Conservation (phyloP, 495 filamentous ascomycete genomes). For the Friedmanniomyces endolithicus region DNA sequence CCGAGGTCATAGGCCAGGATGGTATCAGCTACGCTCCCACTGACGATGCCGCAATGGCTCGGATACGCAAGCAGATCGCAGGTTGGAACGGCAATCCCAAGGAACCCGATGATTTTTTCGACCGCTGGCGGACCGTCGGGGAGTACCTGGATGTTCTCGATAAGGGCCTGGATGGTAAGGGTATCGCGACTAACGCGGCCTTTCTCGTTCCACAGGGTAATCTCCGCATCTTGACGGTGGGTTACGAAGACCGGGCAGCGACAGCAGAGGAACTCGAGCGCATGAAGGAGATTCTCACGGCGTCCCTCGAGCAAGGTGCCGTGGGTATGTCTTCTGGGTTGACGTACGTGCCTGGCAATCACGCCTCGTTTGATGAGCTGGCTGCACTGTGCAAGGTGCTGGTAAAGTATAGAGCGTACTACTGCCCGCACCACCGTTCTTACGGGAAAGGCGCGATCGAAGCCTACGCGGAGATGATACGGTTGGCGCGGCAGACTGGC, state of each 20-base stretch:
- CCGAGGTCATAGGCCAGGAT: conserved; percentile 14
- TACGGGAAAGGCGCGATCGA: conserved; percentile 13
- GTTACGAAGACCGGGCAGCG: conserved; percentile 3
- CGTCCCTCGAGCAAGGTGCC: conserved; percentile 9
- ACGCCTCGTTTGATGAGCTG: conserved; percentile 5
- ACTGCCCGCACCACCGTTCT: conserved; percentile 12
- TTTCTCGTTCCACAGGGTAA: conserved; percentile 16
- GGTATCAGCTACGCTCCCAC: conserved; percentile 10
- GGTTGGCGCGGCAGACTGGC: conserved; percentile 5
- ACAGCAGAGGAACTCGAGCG: conserved; percentile 1
- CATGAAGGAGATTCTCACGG: conserved; percentile 4
- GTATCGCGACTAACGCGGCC: conserved; percentile 13
- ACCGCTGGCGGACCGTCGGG: conserved; percentile 8
- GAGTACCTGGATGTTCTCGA: conserved; percentile 13
- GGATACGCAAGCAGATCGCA: conserved; percentile 13
- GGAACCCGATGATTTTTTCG: conserved; percentile 4
- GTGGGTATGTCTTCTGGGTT: conserved; percentile 11
- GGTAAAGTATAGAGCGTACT: conserved; percentile 11
- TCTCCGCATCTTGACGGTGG: conserved; percentile 9
- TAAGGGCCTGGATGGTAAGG: conserved; percentile 1
- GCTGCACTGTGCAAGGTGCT: conserved; percentile 5
- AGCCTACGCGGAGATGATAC: conserved; percentile 15
- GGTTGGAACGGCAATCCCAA: conserved; percentile 16
- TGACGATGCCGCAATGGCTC: conserved; percentile 6
- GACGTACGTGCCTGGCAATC: conserved; percentile 13